Base-by-base conservation (phyloP, 495 filamentous ascomycete genomes). In the Pseudevernia furfuracea region DNA sequence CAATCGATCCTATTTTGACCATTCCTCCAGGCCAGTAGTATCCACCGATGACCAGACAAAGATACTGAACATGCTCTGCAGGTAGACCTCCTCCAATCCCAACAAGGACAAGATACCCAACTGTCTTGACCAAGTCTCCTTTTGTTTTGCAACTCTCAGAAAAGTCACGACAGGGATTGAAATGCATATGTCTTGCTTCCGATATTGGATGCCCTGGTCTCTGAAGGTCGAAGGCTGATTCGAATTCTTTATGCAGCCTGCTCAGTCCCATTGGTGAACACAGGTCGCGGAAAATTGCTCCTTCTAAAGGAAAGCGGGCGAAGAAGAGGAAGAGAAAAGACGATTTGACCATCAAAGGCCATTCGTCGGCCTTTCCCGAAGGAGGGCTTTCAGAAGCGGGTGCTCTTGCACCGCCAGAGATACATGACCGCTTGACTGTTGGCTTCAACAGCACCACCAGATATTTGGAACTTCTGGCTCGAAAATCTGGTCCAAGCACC, bases 371-470 rank as follows among this genome's bases (percentile, higher is more conserved):
- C 9, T 8, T 38, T 34, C 58, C 59, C 6, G 11, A 59, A 25
- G 21, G 15, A 15, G 23, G 17, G 30, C 14, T 37, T 11, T n/a
- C 32, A 32, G 46, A 17, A 37, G n/a, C 11, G 17, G 36, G 4
- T 23, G 15, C 34, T 41, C 53, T 56, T 25, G 7, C 30, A 34
- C 61, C 1, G 21, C 61, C 44, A 44, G 44, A 58, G 21, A 37
- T 67, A 3, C 68, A 74, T n/a, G 67, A 73, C 12, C 76, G 81
- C 66, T 61, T 89, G 46, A 81, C 84, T 8, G 70, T 88, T 44
- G 86, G 87, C 25, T 74, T 89, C 57, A 79, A 84, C 63, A 73
- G 71, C 58, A 79, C 86, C 55, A 84, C 79, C 19, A 78, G 80
- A n/a, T 74, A 72, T 61, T 77, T 90, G 2, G 79, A 85, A 65